A percentile compares a stretch with the other conserved stretches of the same genome.
phyloP scores from a whole-genome alignment of 2,329 filamentous ascomycete genomes.

The Phyllosticta citrichinensis region DNA sequence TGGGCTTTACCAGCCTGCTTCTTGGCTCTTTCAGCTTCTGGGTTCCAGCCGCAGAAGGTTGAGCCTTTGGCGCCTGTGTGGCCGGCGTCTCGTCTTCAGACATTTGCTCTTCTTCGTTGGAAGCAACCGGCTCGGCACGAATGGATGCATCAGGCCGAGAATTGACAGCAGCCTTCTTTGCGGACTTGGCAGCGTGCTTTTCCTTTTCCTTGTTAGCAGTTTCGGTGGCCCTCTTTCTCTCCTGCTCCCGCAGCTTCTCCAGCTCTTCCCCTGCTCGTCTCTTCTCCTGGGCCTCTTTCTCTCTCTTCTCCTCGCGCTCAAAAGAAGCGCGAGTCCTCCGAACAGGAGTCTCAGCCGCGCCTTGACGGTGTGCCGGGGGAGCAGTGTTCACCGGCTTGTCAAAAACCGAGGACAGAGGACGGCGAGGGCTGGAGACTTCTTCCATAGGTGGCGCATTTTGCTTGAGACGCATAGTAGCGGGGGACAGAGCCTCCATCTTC shows the following conservation, averaged over 20 bases:
- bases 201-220: constrained; percentile 17
- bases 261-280: constrained; percentile 50
- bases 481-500: constrained; percentile 43
- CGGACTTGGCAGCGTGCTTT: constrained; percentile 29
- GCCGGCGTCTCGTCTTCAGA: constrained; percentile 44
- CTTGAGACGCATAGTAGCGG: background rate
- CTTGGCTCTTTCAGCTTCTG: constrained; percentile 35
- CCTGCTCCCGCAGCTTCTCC: constrained; percentile 52
- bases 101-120: constrained; percentile 26
- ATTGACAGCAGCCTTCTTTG: constrained; percentile 41
- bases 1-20: constrained; percentile 48
- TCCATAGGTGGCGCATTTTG: constrained; percentile 18
- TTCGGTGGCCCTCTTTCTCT: constrained; percentile 50
- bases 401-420: background rate
- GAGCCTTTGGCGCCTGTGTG: constrained; percentile 47
- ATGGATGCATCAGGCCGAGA: constrained; percentile 16
- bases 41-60: constrained; percentile 39
- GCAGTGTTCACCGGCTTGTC: constrained; percentile 6
- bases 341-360: constrained; percentile 15
- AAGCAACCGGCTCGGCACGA: constrained; percentile 9
- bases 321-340: constrained; percentile 49
- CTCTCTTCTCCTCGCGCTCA: constrained; percentile 50
- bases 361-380: constrained; percentile 1
- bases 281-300: constrained; percentile 55
- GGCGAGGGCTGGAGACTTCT: constrained; percentile 23